These are phyloP conservation scores for Alternaria tenuissima DNA, from an alignment of 2,329 filamentous ascomycete genomes.

Conservation along the genomic window DNA sequence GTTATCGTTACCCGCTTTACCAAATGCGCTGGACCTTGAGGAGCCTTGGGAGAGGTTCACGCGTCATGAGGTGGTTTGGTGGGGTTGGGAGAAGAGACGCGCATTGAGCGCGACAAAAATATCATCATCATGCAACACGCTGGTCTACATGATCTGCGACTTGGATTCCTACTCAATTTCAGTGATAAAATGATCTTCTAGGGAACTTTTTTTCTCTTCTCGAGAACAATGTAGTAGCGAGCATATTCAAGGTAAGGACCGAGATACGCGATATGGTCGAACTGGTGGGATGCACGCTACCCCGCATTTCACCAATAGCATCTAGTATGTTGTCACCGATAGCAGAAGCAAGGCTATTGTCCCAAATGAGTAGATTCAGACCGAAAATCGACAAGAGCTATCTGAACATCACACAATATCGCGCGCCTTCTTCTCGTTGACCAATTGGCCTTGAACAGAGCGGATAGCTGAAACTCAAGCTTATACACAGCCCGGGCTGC, in stretches of 20 bases:
- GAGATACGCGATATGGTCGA: slow-evolving; percentile 7
- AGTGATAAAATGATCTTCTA: not conserved
- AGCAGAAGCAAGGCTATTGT: not conserved
- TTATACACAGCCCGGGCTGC: not conserved
- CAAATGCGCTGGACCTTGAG: not conserved
- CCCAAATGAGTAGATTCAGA: not conserved
- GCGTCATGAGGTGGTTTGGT: slow-evolving; percentile 3
- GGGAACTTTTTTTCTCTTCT: not conserved
- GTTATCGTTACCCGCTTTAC: not conserved
- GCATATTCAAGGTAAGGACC: not conserved
- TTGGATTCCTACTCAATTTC: not conserved
- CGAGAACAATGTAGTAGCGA: not conserved
- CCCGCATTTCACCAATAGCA: slow-evolving; percentile 21
- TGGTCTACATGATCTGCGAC: not conserved
- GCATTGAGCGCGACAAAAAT: not conserved
- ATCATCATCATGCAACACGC: not conserved
- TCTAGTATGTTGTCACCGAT: slow-evolving; percentile 3
- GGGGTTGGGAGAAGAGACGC: slow-evolving; percentile 4
- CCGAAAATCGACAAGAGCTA: not conserved
- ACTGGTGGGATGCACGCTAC: slow-evolving; percentile 20
- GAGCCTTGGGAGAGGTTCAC: not conserved
- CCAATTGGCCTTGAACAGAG: not conserved
- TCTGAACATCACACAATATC: not conserved
- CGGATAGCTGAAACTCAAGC: not conserved
- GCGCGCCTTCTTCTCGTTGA: not conserved